phyloP scores from a whole-genome alignment of 495 filamentous ascomycete species.

The Aspergillus baeticus region DNA sequence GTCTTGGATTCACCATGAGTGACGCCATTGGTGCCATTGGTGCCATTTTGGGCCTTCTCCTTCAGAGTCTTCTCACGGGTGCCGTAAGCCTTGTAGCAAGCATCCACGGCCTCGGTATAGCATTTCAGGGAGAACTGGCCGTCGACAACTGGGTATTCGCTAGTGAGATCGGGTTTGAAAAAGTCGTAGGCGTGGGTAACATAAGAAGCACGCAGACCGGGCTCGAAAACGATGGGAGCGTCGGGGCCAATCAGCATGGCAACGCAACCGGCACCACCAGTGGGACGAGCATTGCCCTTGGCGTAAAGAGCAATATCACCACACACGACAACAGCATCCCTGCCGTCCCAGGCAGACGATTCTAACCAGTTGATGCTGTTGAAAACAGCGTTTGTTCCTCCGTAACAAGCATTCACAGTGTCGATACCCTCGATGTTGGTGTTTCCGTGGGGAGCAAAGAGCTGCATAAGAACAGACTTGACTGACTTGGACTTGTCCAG shows the following conservation, averaged over 20 bases:
- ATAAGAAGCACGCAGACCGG: constrained; percentile 88
- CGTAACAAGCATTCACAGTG: constrained; percentile 97
- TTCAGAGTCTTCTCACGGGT: constrained; percentile 75
- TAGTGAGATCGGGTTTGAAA: constrained; percentile 97
- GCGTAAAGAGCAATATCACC: constrained; percentile 98
- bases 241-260: constrained; percentile 93
- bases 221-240: constrained; percentile 86
- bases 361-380: constrained; percentile 98
- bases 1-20: constrained; percentile 55
- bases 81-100: constrained; percentile 93
- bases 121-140: constrained; percentile 93
- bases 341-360: constrained; percentile 96
- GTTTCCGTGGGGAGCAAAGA: constrained; percentile 80
- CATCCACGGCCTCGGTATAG: constrained; percentile 94
- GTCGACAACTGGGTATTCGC: constrained; percentile 96
- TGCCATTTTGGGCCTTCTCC: constrained; percentile 57
- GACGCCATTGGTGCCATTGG: constrained; percentile 58
- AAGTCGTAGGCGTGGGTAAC: constrained; percentile 97
- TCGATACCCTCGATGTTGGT: constrained; percentile 97
- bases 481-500: constrained; percentile 99
- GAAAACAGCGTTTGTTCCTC: constrained; percentile 96
- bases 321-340: constrained; percentile 88
- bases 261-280: constrained; percentile 91
- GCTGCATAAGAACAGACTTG: constrained; percentile 99
- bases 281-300: constrained; percentile 92